Conservation (phyloP, 768 basidiomycete genomes). For the Pleurotus eryngii region DNA sequence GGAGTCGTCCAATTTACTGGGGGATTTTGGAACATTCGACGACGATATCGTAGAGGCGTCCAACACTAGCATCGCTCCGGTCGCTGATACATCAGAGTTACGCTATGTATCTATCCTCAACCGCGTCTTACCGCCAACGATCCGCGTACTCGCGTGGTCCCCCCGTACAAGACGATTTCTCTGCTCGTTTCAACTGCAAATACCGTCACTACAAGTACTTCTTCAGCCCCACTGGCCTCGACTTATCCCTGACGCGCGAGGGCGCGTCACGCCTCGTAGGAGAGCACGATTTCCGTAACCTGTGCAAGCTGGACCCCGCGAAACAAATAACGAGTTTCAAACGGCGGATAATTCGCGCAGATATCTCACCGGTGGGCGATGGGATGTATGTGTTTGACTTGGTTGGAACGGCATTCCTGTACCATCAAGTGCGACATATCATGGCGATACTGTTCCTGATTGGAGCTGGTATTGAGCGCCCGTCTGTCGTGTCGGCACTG, state of each 20-base stretch:
- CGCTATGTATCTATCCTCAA: conserved; percentile 83
- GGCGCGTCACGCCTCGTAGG: conserved; percentile 75
- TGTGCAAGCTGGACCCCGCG: conserved; percentile 88
- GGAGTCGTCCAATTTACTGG: conserved; percentile 9
- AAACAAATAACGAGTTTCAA: conserved; percentile 86
- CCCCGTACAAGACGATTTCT: conserved; percentile 74
- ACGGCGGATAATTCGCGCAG: conserved; percentile 64
- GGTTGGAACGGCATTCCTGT: conserved; percentile 84
- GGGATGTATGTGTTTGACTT: conserved; percentile 76
- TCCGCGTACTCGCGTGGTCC: conserved; percentile 92
- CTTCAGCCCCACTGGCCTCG: conserved; percentile 68
- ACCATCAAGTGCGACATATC: conserved; percentile 95
- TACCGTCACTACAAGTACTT: conserved; percentile 98
- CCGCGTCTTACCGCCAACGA: conserved; percentile 81
- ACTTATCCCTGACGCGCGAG: conserved; percentile 71
- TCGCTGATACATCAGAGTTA: conserved; percentile 45
- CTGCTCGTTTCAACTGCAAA: conserved; percentile 83
- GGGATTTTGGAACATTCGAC: conserved; percentile 20
- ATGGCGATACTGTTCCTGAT: conserved; percentile 89
- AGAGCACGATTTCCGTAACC: conserved; percentile 92
- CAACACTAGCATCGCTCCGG: conserved; percentile 5
- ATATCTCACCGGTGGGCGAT: conserved; percentile 45
- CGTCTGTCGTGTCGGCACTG: conserved; percentile 65
- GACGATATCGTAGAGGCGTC: conserved; percentile 23
- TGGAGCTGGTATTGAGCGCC: conserved; percentile 74